Evolutionary conservation across 2,329 filamentous ascomycete genomes (phyloP).

Genomic region (Talaromyces amestolkiae): DNA sequence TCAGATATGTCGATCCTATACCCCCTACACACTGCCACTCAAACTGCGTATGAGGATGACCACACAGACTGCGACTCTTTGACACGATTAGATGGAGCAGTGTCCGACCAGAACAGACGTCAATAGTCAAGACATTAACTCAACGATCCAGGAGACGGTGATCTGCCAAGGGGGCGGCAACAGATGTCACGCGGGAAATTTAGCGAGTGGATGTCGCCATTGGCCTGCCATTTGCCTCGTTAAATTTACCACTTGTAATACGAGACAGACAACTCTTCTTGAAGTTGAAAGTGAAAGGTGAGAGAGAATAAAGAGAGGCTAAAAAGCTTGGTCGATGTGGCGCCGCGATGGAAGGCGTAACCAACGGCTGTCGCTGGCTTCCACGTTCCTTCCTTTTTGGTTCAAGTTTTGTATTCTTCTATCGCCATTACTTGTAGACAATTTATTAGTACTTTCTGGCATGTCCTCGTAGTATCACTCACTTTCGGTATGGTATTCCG

Average conservation of each 20-base stretch:
- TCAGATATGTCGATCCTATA: slow-evolving; percentile 9
- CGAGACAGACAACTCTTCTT: not conserved
- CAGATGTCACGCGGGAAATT: not conserved
- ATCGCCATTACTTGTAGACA: not conserved
- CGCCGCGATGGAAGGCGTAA: slow-evolving; percentile 7
- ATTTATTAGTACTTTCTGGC: too few relatives aligned
- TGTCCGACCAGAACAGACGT: not conserved
- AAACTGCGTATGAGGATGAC: not conserved
- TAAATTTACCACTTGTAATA: not conserved
- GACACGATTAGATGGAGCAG: not conserved
- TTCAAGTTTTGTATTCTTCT: not conserved
- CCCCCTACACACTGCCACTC: not conserved
- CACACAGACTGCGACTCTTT: not conserved
- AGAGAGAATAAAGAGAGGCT: not conserved
- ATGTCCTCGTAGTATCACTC: too few relatives aligned
- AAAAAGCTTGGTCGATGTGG: slow-evolving; percentile 13
- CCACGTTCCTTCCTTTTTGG: slow-evolving; percentile 9
- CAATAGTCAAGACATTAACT: not conserved
- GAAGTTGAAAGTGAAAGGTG: too few relatives aligned
- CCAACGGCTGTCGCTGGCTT: not conserved
- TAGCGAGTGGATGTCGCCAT: not conserved
- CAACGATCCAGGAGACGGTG: not conserved
- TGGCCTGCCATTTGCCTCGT: too few relatives aligned
- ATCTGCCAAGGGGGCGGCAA: slow-evolving; percentile 1
- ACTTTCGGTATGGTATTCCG: too few relatives aligned